Conservation (phyloP, 805 yeast genomes). For the Kodamaea hsintzibuensis region DNA sequence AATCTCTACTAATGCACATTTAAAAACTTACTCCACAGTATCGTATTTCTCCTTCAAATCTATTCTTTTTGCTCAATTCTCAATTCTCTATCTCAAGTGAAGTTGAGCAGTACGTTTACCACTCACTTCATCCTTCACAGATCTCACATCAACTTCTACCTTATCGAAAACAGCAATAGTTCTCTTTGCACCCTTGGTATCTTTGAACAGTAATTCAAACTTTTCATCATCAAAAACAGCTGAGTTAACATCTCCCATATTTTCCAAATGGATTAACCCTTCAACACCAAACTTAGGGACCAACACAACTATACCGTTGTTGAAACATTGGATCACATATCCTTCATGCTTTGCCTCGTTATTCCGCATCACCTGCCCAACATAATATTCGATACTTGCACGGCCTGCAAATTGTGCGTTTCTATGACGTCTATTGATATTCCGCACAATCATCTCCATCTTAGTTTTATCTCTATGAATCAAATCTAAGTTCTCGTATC, state of each 20-base stretch:
- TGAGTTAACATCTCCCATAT: slow-evolving; percentile 62
- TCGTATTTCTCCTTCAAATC: too few species aligned
- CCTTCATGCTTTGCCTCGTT: slow-evolving; percentile 83
- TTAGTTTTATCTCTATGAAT: slow-evolving; percentile 84
- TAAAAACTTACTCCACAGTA: not conserved
- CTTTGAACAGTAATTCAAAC: slow-evolving; percentile 64
- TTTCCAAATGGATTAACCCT: slow-evolving; percentile 82
- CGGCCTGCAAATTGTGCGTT: slow-evolving; percentile 99
- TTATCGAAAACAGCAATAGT: slow-evolving; percentile 77
- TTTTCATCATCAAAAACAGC: slow-evolving; percentile 76
- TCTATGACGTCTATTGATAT: slow-evolving; percentile 91
- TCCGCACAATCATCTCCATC: slow-evolving; percentile 85
- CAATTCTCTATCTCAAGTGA: slow-evolving; percentile 42
- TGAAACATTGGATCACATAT: slow-evolving; percentile 86
- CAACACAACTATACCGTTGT: slow-evolving; percentile 90
- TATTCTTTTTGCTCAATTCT: too few species aligned
- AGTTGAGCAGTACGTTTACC: slow-evolving; percentile 92
- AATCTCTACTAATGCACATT: slow-evolving; percentile 4
- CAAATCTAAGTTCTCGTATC: slow-evolving; percentile 80
- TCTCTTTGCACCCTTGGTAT: slow-evolving; percentile 44
- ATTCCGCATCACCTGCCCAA: slow-evolving; percentile 94
- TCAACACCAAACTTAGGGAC: slow-evolving; percentile 97
- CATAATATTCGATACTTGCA: slow-evolving; percentile 95
- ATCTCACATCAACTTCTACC: slow-evolving; percentile 78
- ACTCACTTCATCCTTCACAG: slow-evolving; percentile 79